Evolutionary conservation across 2,329 filamentous ascomycete genomes (phyloP).

Genomic region (Fusarium pilosicola): DNA sequence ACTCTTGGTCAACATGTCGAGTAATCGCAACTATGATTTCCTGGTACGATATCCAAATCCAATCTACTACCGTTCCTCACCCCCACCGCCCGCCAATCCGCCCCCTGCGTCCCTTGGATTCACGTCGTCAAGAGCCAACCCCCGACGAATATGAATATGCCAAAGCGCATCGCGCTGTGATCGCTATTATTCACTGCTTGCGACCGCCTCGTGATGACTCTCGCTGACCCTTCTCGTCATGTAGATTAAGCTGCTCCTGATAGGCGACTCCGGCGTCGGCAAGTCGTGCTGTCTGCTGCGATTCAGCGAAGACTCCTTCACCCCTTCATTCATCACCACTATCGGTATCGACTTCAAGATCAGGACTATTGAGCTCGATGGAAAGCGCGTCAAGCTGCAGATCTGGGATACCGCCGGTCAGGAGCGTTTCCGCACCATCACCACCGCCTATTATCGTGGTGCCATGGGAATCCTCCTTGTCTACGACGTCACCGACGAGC

Average conservation of each 20-base stretch:
- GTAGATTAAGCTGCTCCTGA: slow-evolving; percentile 95
- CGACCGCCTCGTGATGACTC: neutral
- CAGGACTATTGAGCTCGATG: slow-evolving; percentile 97
- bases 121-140: neutral
- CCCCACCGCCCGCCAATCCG: slow-evolving; percentile 33
- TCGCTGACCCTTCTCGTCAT: slow-evolving; percentile 27
- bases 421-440: slow-evolving; percentile 98
- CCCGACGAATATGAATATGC: slow-evolving; percentile 2
- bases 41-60: slow-evolving; percentile 70
- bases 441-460: slow-evolving; percentile 97
- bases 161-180: neutral
- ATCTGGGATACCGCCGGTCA: slow-evolving; percentile 99
- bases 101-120: slow-evolving; percentile 25
- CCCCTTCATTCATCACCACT: slow-evolving; percentile 96
- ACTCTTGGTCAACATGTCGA: slow-evolving; percentile 75
- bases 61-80: slow-evolving; percentile 18
- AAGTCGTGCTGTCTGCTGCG: slow-evolving; percentile 97
- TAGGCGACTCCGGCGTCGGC: slow-evolving; percentile 95
- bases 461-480: slow-evolving; percentile 98
- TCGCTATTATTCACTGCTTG: neutral
- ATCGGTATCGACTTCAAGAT: slow-evolving; percentile 99
- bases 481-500: slow-evolving; percentile 97
- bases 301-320: slow-evolving; percentile 98
- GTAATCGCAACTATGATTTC: slow-evolving; percentile 99
- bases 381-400: slow-evolving; percentile 98